These are phyloP conservation scores for Microbotryum intermedium DNA, from an alignment of 1,284 basidiomycete genomes.

Conservation along the genomic window DNA sequence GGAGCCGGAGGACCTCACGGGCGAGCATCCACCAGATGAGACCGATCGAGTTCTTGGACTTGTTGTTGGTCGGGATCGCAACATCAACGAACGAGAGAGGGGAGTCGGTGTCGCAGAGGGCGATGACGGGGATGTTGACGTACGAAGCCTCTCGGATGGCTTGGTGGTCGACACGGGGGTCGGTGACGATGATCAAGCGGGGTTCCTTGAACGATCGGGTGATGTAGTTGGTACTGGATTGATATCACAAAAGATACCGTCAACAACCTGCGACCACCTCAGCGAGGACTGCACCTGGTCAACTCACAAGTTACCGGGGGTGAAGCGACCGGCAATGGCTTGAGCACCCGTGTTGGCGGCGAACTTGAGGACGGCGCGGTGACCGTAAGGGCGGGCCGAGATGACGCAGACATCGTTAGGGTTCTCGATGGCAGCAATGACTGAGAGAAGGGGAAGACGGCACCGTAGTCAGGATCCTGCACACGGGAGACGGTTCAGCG, in stretches of 20 bases:
- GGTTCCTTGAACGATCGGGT: constrained; percentile 99
- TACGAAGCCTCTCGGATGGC: constrained; percentile 99
- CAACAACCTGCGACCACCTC: too few relatives aligned
- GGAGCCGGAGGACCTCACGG: constrained; percentile 92
- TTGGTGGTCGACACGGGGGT: constrained; percentile 98
- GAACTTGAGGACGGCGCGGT: constrained; percentile 97
- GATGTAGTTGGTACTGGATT: constrained; percentile 45
- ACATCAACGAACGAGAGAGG: constrained; percentile 95
- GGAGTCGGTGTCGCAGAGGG: constrained; percentile 96
- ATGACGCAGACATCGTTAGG: constrained; percentile 97
- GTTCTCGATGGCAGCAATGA: constrained; percentile 66
- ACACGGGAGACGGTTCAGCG: too few relatives aligned
- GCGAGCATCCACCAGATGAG: constrained; percentile 98
- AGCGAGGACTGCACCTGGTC: neutral
- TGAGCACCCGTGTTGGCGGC: constrained; percentile 96
- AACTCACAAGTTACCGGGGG: constrained; percentile 65
- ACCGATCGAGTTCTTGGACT: constrained; percentile 92
- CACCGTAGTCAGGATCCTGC: constrained; percentile 46
- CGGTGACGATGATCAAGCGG: constrained; percentile 93
- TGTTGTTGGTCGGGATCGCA: constrained; percentile 99
- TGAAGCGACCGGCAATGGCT: constrained; percentile 98
- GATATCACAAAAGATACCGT: neutral
- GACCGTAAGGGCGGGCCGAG: constrained; percentile 94
- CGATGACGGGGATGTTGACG: constrained; percentile 99
- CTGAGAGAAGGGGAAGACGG: neutral